These are phyloP conservation scores for Hyphodiscus hymeniophilus DNA, from an alignment of 495 filamentous ascomycete genomes.

Conservation along the genomic window DNA sequence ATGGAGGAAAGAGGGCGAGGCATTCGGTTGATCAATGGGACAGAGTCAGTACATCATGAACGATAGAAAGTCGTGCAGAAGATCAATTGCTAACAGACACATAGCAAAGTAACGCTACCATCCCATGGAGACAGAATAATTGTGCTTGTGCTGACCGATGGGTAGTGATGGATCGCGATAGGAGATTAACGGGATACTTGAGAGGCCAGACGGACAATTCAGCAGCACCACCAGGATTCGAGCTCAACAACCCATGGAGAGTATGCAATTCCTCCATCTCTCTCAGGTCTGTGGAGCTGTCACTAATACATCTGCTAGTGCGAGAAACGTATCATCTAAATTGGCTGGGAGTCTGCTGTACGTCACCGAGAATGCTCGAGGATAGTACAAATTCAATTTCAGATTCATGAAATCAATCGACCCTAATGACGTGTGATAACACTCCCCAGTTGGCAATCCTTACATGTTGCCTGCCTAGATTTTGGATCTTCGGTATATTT, in stretches of 20 bases:
- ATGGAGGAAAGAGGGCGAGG: conserved; percentile 79
- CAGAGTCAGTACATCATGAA: conserved; percentile 49
- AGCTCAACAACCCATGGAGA: conserved; percentile 93
- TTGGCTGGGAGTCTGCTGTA: conserved; percentile 3
- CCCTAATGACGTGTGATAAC: no score
- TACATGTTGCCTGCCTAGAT: no score
- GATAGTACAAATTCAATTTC: neutral
- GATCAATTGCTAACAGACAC: conserved; percentile 19
- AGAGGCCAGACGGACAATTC: conserved; percentile 81
- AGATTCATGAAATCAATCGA: neutral
- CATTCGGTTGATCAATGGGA: conserved; percentile 91
- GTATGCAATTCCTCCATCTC: conserved; percentile 8
- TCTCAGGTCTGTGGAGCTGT: neutral
- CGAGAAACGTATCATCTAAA: conserved; percentile 20
- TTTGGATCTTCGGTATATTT: no score
- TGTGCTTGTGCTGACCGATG: conserved; percentile 31
- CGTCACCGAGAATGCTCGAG: conserved; percentile 10
- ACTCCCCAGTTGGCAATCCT: no score
- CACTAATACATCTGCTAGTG: conserved; percentile 5
- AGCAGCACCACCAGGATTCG: conserved; percentile 77
- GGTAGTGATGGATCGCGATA: conserved; percentile 94
- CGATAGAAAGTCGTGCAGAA: neutral
- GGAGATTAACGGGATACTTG: conserved; percentile 73
- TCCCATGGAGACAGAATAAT: conserved; percentile 1
- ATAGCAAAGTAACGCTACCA: conserved; percentile 23